Evolutionary conservation across 345 rosid species (phyloP), one percentile per base, ranked within the genome.

Genomic region (Dimocarpus longan): DNA sequence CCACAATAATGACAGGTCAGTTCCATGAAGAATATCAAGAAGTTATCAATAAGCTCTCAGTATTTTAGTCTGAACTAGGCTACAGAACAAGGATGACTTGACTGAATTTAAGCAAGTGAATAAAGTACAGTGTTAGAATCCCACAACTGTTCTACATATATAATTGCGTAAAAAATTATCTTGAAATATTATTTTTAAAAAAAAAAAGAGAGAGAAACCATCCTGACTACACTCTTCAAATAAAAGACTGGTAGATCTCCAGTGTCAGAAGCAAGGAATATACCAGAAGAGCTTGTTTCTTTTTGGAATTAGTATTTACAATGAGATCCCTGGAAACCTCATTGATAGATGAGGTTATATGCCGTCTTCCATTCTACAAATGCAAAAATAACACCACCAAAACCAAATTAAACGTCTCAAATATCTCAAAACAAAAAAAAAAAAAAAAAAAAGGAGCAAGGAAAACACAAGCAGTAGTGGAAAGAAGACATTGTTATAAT

Each of bases 321-420:
- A 97, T 86, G 73, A 97, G 99, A 86, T 97, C 99, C 82, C 98
- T 91, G n/a, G 99, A 94, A 68, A 95, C 97, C 88, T 94, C 98
- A 44, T 90, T 94, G 93, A 90, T 92, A 56, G 99, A 94, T 64
- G 98, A 93, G 50, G 87, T 89, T 79, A 97, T 84, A 85, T 94
- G 92, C 82, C 99, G 89, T 85, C 99, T 86, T 79, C 99, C 99
- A 86, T 96, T 96, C 99, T 96, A 90, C 77, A 76, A 80, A 78
- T 64, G 82, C 76, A 79, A 73, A 56, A 62, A 76, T 62, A 62
- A 50, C 70, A 84, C 12, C 52, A 73, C 19, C 75, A 78, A 83
- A 78, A 69, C 63, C 78, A 78, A 75, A 76, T 65, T 63, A 72
- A 32, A 32, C 37, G 2, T 32, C 37, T 26, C 28, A 26, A 26